phyloP scores from a whole-genome alignment of 306 rosid genomes.

The Corylus heterophylla region DNA sequence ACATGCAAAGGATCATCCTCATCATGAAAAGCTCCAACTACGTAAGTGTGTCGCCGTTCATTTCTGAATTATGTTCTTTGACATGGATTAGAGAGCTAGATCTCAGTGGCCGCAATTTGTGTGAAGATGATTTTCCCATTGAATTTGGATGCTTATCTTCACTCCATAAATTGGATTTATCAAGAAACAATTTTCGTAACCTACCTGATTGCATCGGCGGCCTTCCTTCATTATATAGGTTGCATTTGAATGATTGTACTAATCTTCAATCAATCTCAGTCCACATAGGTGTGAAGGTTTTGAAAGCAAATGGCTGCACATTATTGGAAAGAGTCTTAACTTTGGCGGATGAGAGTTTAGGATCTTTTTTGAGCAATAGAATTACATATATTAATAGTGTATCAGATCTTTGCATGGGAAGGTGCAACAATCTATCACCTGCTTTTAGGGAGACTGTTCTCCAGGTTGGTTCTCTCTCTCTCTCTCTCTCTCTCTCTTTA shows the following conservation, averaged over 20 bases:
- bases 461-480: not conserved
- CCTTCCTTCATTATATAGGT: not conserved
- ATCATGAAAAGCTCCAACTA: not conserved
- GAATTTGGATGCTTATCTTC: not conserved
- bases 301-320: not conserved
- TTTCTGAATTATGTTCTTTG: not conserved
- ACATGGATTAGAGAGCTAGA: not conserved
- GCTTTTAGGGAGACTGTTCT: not conserved
- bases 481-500: too few relatives aligned
- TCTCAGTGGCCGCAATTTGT: not conserved
- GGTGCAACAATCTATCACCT: not conserved
- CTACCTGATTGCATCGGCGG: not conserved
- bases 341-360: not conserved
- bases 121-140: not conserved
- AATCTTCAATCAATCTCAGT: not conserved
- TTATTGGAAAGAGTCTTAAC: not conserved
- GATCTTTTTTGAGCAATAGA: too few relatives aligned
- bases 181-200: not conserved
- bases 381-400: too few relatives aligned
- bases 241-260: not conserved
- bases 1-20: not conserved
- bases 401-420: not conserved
- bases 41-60: not conserved
- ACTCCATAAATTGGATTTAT: not conserved
- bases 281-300: not conserved